These are phyloP conservation scores for Neoarthrinium moseri DNA, from an alignment of 2,329 filamentous ascomycete species.

Conservation along the genomic window DNA sequence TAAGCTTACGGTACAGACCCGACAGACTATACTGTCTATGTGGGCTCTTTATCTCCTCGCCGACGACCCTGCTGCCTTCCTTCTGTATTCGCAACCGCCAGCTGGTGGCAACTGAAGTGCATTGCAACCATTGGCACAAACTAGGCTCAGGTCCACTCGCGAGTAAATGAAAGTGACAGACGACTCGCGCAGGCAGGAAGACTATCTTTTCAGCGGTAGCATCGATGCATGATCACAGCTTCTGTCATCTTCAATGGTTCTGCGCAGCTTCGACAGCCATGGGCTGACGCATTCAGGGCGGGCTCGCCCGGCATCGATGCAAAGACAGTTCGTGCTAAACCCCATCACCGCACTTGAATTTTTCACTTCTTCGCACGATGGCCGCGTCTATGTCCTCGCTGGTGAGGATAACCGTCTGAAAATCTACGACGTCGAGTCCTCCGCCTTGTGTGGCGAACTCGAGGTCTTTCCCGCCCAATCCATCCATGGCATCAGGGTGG, in stretches of 20 bases:
- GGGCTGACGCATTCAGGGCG: neutral
- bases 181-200: no score
- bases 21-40: no score
- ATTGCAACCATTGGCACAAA: no score
- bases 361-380: constrained; percentile 30
- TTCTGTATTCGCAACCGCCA: no score
- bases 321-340: constrained; percentile 40
- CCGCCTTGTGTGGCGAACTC: constrained; percentile 37
- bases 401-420: constrained; percentile 60
- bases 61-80: no score
- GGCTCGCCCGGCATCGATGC: neutral
- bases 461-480: constrained; percentile 65
- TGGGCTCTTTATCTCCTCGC: no score
- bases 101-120: no score
- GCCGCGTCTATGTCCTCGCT: constrained; percentile 46
- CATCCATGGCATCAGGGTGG: constrained; percentile 69
- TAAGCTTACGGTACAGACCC: no score
- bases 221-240: no score
- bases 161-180: no score
- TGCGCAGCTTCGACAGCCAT: neutral
- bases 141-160: no score
- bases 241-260: neutral
- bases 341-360: constrained; percentile 63
- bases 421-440: constrained; percentile 44
- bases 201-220: no score